Evolutionary conservation across 2,329 filamentous ascomycete genomes (phyloP), one percentile per base, ranked within the genome.

Genomic region (Samsoniella hepiali): DNA sequence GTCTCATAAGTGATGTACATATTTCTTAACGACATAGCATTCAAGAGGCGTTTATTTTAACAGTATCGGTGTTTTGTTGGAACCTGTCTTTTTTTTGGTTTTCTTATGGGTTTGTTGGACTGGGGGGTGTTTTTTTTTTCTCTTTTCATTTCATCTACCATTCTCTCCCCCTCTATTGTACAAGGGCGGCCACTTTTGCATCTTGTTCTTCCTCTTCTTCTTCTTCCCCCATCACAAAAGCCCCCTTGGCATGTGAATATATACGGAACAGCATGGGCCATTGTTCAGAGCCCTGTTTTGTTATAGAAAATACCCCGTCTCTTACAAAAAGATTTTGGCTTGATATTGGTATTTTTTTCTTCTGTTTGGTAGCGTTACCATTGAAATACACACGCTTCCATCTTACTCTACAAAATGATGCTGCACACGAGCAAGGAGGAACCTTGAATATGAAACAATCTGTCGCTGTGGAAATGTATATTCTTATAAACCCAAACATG

Each of bases 11-110:
- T 22, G 7, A 22, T n/a, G 31, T 27, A 60, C 29, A 49, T 53
- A 53, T 42, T 44, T 32, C 31, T 32, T 44, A 29, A 51, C 44
- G 38, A 55, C 44, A 42, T 57, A 31, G 60, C 60, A 62, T 56
- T 27, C 42, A 8, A 50, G 5, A 3, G 59, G 50, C 42, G 34
- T 53, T 27, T 49, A 31, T 27, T 51, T 27, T 47, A 47, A 22
- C 10, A 36, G 32, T 31, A 27, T 59, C 31, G 42, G n/a, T 49
- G 15, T 55, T 49, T 49, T 5, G 7, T 31, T 56, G 44, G 31
- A 38, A 34, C n/a, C n/a, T n/a, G n/a, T n/a, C n/a, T n/a, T n/a
- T n/a, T 60, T 6, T 42, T 15, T 15, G 13, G 22, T 15, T 27
- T 31, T 44, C 11, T 49, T 34, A 40, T 15, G 38, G 38, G 38